Conservation (phyloP, 768 basidiomycete genomes). For the Collybia sp. region DNA sequence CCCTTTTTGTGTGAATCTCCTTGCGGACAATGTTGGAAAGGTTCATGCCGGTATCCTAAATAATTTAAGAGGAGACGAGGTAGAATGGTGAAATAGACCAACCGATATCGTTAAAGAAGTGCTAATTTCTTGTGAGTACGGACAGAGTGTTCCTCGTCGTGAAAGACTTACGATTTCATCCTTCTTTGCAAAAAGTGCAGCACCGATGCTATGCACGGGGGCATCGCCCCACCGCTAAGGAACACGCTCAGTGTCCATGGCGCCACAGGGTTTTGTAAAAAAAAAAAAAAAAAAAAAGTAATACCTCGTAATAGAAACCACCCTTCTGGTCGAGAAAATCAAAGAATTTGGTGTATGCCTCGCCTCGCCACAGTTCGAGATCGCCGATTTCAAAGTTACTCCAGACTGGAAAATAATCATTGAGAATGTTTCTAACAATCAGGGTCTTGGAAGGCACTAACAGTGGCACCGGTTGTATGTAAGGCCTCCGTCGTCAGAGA, state of each 20-base stretch:
- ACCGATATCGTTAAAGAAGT: constrained; percentile 94
- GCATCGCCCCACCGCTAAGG: constrained; percentile 92
- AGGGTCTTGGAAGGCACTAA: constrained; percentile 21
- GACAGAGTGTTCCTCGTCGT: not conserved
- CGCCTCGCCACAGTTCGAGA: constrained; percentile 79
- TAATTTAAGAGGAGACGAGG: not conserved
- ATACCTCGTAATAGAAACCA: constrained; percentile 87
- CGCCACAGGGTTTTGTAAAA: not conserved
- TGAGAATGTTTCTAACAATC: not conserved
- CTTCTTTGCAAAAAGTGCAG: constrained; percentile 81
- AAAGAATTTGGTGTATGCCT: constrained; percentile 81
- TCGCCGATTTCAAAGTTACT: constrained; percentile 91
- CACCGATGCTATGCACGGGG: constrained; percentile 85
- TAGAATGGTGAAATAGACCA: not conserved
- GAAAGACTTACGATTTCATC: constrained; percentile 59
- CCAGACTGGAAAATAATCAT: constrained; percentile 56
- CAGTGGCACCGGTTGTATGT: constrained; percentile 78
- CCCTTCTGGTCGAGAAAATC: constrained; percentile 75
- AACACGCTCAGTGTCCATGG: constrained; percentile 1
- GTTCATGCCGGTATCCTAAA: constrained; percentile 75
- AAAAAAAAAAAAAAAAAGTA: too few relatives aligned
- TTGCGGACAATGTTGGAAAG: constrained; percentile 90
- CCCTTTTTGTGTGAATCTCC: constrained; percentile 70
- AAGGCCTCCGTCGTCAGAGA: constrained; percentile 72
- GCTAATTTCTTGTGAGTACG: constrained; percentile 23